Conservation (phyloP, 2,329 filamentous ascomycete genomes). For the Aspergillus sp. region DNA sequence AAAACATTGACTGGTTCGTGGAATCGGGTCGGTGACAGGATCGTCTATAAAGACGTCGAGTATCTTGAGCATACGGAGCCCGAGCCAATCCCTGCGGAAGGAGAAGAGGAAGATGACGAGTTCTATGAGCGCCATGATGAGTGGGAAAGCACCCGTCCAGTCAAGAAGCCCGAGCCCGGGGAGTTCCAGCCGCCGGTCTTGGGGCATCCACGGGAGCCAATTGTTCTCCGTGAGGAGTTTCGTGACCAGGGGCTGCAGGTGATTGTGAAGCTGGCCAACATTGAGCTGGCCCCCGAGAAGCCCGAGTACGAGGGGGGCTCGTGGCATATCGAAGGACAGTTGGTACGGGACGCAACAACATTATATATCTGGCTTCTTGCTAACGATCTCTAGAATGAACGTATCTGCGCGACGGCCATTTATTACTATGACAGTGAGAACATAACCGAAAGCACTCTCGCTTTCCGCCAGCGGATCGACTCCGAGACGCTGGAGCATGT, state of each 20-base stretch:
- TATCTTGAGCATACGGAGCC: constrained; percentile 9
- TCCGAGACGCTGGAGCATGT: neutral
- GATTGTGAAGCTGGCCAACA: constrained; percentile 63
- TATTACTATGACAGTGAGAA: constrained; percentile 66
- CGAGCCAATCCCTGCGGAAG: constrained; percentile 2
- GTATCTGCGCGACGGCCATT: constrained; percentile 61
- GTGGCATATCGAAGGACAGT: constrained; percentile 46
- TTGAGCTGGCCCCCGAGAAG: constrained; percentile 59
- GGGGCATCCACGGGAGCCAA: neutral
- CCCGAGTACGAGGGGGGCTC: constrained; percentile 50
- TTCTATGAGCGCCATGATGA: neutral
- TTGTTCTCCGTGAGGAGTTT: constrained; percentile 27
- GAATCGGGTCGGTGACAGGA: constrained; percentile 2
- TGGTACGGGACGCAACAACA: constrained; percentile 14
- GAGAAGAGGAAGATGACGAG: constrained; percentile 4
- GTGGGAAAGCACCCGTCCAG: constrained; percentile 4
- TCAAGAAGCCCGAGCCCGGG: constrained; percentile 16
- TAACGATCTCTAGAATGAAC: constrained; percentile 49
- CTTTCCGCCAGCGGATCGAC: constrained; percentile 45
- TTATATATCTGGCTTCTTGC: neutral
- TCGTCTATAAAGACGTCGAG: constrained; percentile 6
- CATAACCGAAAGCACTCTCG: constrained; percentile 53
- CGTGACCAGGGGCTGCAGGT: constrained; percentile 32
- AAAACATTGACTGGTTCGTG: constrained; percentile 14
- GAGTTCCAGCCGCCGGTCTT: constrained; percentile 1